Percentiles rank a stretch among this genome's conserved stretches.
These are phyloP conservation scores for Dendrocalamus sinicus DNA, from an alignment of 176 grass and related monocot species.

Conservation along the genomic window DNA sequence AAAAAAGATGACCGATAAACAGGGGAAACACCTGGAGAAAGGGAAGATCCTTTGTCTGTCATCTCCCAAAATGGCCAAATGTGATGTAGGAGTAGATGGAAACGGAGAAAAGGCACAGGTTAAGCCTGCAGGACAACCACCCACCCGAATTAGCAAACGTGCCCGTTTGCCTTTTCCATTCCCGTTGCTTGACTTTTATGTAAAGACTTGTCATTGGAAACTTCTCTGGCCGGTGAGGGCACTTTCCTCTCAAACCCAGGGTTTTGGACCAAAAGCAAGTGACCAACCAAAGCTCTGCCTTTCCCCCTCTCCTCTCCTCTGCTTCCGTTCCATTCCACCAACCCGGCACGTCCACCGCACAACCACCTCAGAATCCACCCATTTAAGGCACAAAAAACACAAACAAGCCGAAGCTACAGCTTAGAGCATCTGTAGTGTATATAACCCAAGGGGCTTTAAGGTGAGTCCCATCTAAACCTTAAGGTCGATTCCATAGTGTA, in stretches of 20 bases:
- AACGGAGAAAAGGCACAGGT: not conserved
- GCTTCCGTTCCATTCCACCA: not conserved
- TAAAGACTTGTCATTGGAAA: not conserved
- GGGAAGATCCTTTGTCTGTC: not conserved
- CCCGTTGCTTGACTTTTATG: conserved; percentile 48
- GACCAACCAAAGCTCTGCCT: not conserved
- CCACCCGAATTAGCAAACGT: conserved; percentile 13
- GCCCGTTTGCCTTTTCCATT: conserved; percentile 30
- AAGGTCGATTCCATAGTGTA: too few relatives aligned
- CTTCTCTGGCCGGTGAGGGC: not conserved
- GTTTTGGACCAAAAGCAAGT: not conserved
- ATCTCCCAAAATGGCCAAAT: not conserved
- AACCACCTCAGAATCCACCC: not conserved
- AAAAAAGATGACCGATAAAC: not conserved
- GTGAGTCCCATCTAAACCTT: too few relatives aligned
- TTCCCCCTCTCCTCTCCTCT: not conserved
- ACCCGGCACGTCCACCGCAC: not conserved
- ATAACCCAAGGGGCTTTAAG: too few relatives aligned
- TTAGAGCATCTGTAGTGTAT: too few relatives aligned
- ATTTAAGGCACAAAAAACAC: not conserved
- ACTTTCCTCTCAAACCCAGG: not conserved
- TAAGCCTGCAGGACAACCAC: not conserved
- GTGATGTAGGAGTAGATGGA: not conserved
- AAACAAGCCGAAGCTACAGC: too few relatives aligned
- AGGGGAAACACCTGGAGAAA: not conserved